Percentiles rank a stretch among this genome's conserved stretches.
These are phyloP conservation scores for Cytospora mali DNA, from an alignment of 2,329 filamentous ascomycete species.

Conservation along the genomic window DNA sequence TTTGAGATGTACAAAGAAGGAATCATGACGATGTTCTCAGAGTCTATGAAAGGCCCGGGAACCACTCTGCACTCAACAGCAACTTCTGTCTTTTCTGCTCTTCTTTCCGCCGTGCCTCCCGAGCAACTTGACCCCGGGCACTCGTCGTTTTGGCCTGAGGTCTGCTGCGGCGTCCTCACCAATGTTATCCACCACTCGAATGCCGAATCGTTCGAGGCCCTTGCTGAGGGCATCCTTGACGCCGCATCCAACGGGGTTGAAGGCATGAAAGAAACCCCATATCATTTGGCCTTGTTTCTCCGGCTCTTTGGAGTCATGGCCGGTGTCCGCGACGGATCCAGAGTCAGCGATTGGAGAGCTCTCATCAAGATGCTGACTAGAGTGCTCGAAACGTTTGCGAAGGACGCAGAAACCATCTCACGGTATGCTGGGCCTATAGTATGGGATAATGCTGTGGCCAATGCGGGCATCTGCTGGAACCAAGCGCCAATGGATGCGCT, in stretches of 20 bases:
- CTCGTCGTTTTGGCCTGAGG: conserved; percentile 58
- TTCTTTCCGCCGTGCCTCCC: conserved; percentile 55
- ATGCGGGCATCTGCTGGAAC: conserved; percentile 69
- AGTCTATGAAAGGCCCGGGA: conserved; percentile 70
- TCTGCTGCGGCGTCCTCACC: conserved; percentile 76
- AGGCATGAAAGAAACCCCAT: conserved; percentile 39
- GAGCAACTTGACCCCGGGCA: conserved; percentile 53
- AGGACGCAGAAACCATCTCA: conserved; percentile 40
- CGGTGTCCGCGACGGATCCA: conserved; percentile 80
- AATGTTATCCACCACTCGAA: conserved; percentile 83
- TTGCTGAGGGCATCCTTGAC: conserved; percentile 65
- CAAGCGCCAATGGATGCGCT: conserved; percentile 78
- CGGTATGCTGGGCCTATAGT: conserved; percentile 45
- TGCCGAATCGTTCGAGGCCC: conserved; percentile 69
- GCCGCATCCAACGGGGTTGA: conserved; percentile 45
- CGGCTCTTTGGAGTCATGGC: conserved; percentile 68
- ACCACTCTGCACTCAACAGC: conserved; percentile 62
- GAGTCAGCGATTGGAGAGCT: conserved; percentile 71
- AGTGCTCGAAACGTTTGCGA: conserved; percentile 53
- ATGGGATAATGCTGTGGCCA: conserved; percentile 63
- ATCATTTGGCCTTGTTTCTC: conserved; percentile 52
- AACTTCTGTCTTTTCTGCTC: conserved; percentile 52
- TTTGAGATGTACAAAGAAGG: conserved; percentile 78
- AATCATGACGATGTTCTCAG: conserved; percentile 88
- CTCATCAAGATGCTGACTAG: conserved; percentile 60